Conservation (phyloP, 2,329 filamentous ascomycete genomes). For the Tolypocladium pustulatum region DNA sequence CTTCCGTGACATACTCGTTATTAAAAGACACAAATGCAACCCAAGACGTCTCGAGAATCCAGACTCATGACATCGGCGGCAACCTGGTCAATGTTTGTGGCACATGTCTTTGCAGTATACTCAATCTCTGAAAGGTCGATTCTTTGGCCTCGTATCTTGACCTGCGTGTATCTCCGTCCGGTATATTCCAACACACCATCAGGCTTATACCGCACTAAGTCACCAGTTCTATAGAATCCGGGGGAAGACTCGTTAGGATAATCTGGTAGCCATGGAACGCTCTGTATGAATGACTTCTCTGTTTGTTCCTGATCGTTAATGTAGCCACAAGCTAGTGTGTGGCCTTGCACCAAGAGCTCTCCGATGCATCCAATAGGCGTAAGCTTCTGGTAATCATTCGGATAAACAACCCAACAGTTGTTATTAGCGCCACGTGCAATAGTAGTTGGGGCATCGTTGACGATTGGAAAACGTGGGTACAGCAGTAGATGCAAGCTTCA, state of each 20-base stretch:
- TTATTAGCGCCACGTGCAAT: conserved; percentile 6
- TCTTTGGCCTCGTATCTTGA: conserved; percentile 16
- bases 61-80: neutral
- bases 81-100: neutral
- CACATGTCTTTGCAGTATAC: neutral
- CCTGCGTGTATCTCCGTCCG: conserved; percentile 13
- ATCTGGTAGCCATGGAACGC: neutral
- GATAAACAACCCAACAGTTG: conserved; percentile 10
- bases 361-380: conserved; percentile 9
- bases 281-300: neutral
- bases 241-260: neutral
- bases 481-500: conserved; percentile 7
- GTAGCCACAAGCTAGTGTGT: conserved; percentile 35
- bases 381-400: conserved; percentile 6
- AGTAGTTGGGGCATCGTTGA: neutral
- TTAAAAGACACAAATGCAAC: neutral
- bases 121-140: neutral
- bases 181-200: conserved; percentile 5
- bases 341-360: conserved; percentile 15
- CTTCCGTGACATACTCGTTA: neutral
- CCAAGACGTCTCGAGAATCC: neutral
- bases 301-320: conserved; percentile 20
- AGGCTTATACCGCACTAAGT: neutral
- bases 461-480: neutral
- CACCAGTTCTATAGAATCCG: conserved; percentile 10